phyloP scores from a whole-genome alignment of 306 rosid genomes.

The Quercus alba region DNA sequence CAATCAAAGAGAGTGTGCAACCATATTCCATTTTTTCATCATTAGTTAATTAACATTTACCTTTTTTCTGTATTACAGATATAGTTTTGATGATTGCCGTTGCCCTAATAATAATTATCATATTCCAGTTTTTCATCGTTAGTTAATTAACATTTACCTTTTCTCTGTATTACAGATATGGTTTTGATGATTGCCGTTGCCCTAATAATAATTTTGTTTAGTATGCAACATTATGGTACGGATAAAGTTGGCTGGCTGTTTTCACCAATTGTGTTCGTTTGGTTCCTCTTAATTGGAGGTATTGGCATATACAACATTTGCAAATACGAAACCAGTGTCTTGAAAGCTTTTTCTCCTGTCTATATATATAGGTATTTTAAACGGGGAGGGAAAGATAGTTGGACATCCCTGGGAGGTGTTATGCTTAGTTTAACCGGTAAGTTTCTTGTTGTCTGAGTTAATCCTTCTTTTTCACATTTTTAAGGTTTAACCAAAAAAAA shows the following conservation, averaged over 20 bases:
- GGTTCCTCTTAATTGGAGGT: conserved; percentile 93
- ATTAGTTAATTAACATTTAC: conserved; percentile 8
- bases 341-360: conserved; percentile 86
- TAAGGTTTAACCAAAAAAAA: neutral
- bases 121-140: neutral
- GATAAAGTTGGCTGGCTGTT: conserved; percentile 99
- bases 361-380: conserved; percentile 72
- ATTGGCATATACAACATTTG: conserved; percentile 88
- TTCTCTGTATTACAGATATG: conserved; percentile 52
- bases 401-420: conserved; percentile 96
- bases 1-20: too few relatives aligned
- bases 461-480: neutral
- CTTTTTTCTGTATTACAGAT: conserved; percentile 47
- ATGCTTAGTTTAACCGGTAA: conserved; percentile 96
- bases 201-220: conserved; percentile 77
- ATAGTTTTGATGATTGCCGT: conserved; percentile 82
- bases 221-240: conserved; percentile 93
- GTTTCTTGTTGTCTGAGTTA: neutral
- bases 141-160: conserved; percentile 15
- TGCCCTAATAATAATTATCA: conserved; percentile 53
- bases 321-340: conserved; percentile 63
- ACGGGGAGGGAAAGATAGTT: conserved; percentile 68
- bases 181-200: conserved; percentile 84
- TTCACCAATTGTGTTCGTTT: conserved; percentile 90
- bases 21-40: neutral